A percentile compares a stretch with the other conserved stretches of the same genome.
Conservation (phyloP, 257 asterid species). For the Euphrasia confusa region DNA sequence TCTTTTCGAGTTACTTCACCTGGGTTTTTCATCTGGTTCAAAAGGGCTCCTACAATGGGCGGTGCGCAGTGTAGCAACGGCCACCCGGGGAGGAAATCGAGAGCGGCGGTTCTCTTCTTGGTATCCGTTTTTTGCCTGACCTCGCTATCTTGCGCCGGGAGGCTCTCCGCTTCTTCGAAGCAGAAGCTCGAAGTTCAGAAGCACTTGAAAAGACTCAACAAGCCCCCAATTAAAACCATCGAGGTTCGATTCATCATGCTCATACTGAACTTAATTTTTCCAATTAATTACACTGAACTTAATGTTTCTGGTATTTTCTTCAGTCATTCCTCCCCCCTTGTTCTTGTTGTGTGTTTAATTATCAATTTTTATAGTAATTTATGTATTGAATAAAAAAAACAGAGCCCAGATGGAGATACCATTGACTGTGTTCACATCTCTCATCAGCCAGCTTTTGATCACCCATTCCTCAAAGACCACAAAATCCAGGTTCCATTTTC, state of each 20-base stretch:
- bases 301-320: not conserved
- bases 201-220: constrained; percentile 72
- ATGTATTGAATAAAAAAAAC: too few species aligned
- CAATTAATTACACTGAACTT: too few species aligned
- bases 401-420: constrained; percentile 82
- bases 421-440: constrained; percentile 84
- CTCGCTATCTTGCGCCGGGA: constrained; percentile 45
- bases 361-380: not conserved
- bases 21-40: constrained; percentile 7
- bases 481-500: constrained; percentile 59
- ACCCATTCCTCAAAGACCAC: constrained; percentile 91
- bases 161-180: constrained; percentile 40
- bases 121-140: constrained; percentile 33
- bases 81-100: constrained; percentile 18
- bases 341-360: not conserved
- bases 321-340: not conserved
- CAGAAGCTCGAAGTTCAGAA: constrained; percentile 61
- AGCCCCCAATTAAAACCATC: constrained; percentile 56
- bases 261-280: not conserved
- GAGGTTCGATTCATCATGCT: constrained; percentile 31
- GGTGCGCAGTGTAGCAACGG: constrained; percentile 31
- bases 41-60: constrained; percentile 24
- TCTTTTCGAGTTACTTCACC: constrained; percentile 19
- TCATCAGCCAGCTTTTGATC: constrained; percentile 85
- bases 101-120: constrained; percentile 30